Base-by-base conservation (phyloP, 352 stramenopile species). In the Pythium dissimile region DNA sequence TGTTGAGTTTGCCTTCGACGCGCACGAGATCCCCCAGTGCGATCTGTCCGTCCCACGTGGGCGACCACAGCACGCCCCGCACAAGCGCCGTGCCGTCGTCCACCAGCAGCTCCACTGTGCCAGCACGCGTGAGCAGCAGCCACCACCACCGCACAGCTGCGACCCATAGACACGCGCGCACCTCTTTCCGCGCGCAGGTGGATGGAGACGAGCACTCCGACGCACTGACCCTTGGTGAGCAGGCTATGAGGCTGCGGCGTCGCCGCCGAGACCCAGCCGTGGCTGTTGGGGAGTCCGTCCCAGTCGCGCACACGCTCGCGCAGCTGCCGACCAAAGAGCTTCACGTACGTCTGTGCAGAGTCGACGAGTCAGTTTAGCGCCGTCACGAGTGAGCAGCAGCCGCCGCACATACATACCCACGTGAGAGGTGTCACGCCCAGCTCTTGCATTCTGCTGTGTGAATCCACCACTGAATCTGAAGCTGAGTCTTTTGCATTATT, bases 81-180 rank as follows among this genome's bases (percentile, higher is more conserved):
- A 90, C 48, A 16, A 89, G 66, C 8, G 59, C 80, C 21, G 81
- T 86, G 38, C 84, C 84, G 42, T 94, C 84, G 46, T 94, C 84
- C 2, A 94, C 37, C 10, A 84, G 59, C 23, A 87, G 68, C 58
- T 94, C 84, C 51, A 88, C 84, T 92, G 38, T 13, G 18, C 16
- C 30, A 41, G 12, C n/a, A n/a, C n/a, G n/a, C n/a, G n/a, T n/a
- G n/a, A n/a, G n/a, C n/a, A n/a, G n/a, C n/a, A n/a, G n/a, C n/a
- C n/a, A n/a, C n/a, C n/a, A n/a, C n/a, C n/a, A n/a, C n/a, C n/a
- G n/a, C n/a, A n/a, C n/a, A n/a, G n/a, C n/a, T n/a, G n/a, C n/a
- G n/a, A n/a, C n/a, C n/a, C n/a, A n/a, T n/a, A n/a, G n/a, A n/a
- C n/a, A n/a, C n/a, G n/a, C n/a, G 23, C 61, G 42, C 54, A 92